phyloP scores from a whole-genome alignment of 331 rosid genomes.

The Spiraea crenata region DNA sequence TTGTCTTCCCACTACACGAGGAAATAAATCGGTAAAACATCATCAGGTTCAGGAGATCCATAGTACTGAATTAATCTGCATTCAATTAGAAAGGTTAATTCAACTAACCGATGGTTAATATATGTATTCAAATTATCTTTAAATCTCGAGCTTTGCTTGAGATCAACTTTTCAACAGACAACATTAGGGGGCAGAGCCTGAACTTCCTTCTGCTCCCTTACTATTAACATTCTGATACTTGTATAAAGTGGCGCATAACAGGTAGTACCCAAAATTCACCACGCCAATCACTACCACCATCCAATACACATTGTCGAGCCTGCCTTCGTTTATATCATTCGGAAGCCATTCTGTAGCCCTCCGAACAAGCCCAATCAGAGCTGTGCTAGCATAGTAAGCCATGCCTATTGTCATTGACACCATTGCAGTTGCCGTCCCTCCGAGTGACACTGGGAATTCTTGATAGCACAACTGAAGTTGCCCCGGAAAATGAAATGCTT shows the following conservation, averaged over 20 bases:
- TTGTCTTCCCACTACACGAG: too few relatives aligned
- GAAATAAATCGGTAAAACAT: too few relatives aligned
- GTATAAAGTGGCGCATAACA: conserved; percentile 27
- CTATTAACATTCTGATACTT: conserved; percentile 20
- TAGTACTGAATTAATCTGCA: too few relatives aligned
- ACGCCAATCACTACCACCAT: conserved; percentile 35
- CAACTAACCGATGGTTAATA: too few relatives aligned
- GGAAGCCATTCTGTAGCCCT: conserved; percentile 51
- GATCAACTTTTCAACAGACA: too few relatives aligned
- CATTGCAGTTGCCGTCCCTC: conserved; percentile 55
- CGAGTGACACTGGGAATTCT: conserved; percentile 49
- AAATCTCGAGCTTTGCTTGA: too few relatives aligned
- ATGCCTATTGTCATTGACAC: conserved; percentile 38
- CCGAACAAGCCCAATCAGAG: conserved; percentile 37
- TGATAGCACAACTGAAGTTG: conserved; percentile 56
- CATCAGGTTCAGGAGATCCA: too few relatives aligned
- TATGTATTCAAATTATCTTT: too few relatives aligned
- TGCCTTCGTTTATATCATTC: conserved; percentile 49
- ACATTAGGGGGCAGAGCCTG: neutral
- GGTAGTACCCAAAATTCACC: conserved; percentile 28
- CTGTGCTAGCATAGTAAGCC: conserved; percentile 38
- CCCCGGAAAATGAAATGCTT: conserved; percentile 62
- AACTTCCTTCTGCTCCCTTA: neutral
- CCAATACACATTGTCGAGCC: conserved; percentile 55
- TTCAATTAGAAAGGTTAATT: too few relatives aligned